These are phyloP conservation scores for Umbilicus rupestris DNA, from an alignment of 164 flowering plant species.

Conservation along the genomic window DNA sequence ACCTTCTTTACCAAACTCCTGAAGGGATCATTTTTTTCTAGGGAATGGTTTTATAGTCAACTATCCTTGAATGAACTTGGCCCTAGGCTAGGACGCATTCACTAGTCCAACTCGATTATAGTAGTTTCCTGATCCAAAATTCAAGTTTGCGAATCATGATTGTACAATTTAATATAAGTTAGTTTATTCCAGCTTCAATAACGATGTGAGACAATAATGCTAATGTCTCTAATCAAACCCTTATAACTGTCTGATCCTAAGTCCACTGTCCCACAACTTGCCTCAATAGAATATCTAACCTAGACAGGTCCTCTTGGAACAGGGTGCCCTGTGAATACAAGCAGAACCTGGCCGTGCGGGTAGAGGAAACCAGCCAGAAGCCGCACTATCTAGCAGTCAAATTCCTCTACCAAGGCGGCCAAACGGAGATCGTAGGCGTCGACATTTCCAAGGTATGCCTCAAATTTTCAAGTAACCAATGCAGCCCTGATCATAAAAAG, in stretches of 20 bases:
- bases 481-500: too few relatives aligned
- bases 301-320: constrained; percentile 12
- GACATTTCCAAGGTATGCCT: constrained; percentile 50
- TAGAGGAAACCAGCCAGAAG: constrained; percentile 71
- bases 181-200: too few relatives aligned
- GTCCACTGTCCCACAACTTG: not conserved
- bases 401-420: constrained; percentile 82
- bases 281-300: not conserved
- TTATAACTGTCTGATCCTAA: not conserved
- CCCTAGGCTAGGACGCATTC: constrained; percentile 6
- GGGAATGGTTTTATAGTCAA: constrained; percentile 10
- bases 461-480: not conserved
- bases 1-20: not conserved
- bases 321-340: constrained; percentile 76
- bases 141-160: too few relatives aligned
- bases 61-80: not conserved
- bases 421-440: constrained; percentile 57
- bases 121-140: too few relatives aligned
- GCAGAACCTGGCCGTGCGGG: constrained; percentile 54
- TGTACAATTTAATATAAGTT: too few relatives aligned
- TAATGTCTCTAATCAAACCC: not conserved
- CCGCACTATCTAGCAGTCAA: constrained; percentile 63
- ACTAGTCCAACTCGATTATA: too few relatives aligned
- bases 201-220: too few relatives aligned
- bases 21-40: not conserved